Conservation (phyloP, 306 rosid genomes). For the Mimosa pudica region DNA sequence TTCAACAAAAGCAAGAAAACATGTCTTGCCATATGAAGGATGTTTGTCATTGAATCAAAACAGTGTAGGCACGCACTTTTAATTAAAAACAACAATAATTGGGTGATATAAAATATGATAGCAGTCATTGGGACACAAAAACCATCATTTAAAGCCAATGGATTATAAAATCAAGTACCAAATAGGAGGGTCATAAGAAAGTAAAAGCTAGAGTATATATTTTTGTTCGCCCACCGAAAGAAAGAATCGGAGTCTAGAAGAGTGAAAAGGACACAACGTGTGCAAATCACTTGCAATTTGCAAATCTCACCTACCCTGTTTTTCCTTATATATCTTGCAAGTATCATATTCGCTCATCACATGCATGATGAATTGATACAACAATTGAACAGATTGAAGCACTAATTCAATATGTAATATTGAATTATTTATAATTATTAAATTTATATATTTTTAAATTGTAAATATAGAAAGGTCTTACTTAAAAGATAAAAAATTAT, state of each 20-base stretch:
- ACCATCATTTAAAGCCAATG: too few species aligned
- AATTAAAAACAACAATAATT: neutral
- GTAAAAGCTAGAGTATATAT: too few species aligned
- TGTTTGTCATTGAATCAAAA: neutral
- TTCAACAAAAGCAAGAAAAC: neutral
- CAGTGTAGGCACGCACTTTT: neutral
- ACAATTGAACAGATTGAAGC: neutral
- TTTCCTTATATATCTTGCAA: neutral
- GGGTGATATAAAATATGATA: too few species aligned
- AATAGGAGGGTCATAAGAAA: too few species aligned
- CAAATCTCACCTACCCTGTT: neutral
- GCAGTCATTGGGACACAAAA: too few species aligned
- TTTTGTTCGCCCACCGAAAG: too few species aligned
- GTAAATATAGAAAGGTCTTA: neutral
- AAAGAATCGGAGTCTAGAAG: neutral
- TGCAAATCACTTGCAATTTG: neutral
- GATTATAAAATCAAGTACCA: too few species aligned
- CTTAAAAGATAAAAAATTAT: neutral
- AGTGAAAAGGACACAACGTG: neutral
- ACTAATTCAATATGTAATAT: neutral
- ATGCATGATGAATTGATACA: neutral
- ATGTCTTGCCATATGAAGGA: neutral
- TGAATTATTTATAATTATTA: neutral
- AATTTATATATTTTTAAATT: neutral
- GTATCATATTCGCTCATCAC: neutral